Base-by-base conservation (phyloP, 2,329 filamentous ascomycete genomes). In the Diaporthe australafricana region DNA sequence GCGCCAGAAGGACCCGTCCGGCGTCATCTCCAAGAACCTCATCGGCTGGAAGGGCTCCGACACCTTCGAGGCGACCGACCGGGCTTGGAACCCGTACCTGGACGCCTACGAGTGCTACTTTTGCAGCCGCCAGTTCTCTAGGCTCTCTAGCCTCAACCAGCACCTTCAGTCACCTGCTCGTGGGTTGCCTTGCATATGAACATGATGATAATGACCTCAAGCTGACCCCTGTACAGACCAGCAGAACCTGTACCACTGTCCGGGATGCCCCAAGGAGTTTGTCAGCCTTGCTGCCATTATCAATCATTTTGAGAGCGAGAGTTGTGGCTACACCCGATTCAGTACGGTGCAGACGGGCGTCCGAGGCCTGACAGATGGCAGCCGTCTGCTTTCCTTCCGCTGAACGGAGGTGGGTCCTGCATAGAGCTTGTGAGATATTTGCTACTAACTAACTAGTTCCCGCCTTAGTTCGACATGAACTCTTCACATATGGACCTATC, bases 111-210 rank as follows among this genome's bases (percentile, higher is more conserved):
- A 87, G 75, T 91, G 89, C 79, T 87, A 87, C 72, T 72, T 91
- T 5, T 92, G 90, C 75, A 78, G 84, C 27, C 78, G 79, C 12
- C 35, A 76, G 0, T 92, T 89, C 73, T 66, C 32, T 0, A 70
- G 62, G 0, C 68, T 82, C 0, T 16, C 52, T 0, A 75, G 76
- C 0, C 81, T 92, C 3, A 87, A 87, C 60, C 80, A 84, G 68
- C 89, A 92, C 74, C 77, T 92, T 1, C 84, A 83, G 48, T 91
- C 89, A 0, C 81, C 86, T 0, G 79, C 76, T 0, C 89, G 90
- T 81, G 81, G 84, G 80, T 83, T 52, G 2, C 22, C 22, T 30
- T 22, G 7, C 22, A 8, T 7, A 45, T 3, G 16, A 9, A 3
- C 2, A 3, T 35, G 1, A 12, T 25, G 2, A 3, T 14, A 7